A percentile compares a stretch with the other conserved stretches of the same genome.
phyloP scores from a whole-genome alignment of 208 protist genomes.

The Hexamita inflata region DNA sequence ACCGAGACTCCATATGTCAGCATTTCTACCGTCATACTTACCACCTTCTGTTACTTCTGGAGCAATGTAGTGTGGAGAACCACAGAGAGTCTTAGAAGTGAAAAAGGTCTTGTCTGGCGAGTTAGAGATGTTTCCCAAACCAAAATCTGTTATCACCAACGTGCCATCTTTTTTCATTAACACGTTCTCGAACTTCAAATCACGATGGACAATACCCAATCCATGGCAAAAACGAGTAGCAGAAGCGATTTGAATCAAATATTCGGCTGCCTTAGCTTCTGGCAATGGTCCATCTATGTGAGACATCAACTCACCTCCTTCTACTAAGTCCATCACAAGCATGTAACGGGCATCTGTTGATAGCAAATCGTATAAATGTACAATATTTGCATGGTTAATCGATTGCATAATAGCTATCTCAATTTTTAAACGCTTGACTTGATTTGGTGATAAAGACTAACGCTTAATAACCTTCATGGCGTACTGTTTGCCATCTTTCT shows the following conservation, averaged over 20 bases:
- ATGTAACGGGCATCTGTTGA: neutral
- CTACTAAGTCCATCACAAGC: slow-evolving; percentile 10
- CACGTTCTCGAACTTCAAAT: slow-evolving; percentile 24
- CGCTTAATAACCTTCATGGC: slow-evolving; percentile 23
- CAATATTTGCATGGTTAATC: slow-evolving; percentile 9
- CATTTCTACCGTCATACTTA: slow-evolving; percentile 21
- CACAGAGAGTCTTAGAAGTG: slow-evolving; percentile 22
- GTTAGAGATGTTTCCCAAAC: slow-evolving; percentile 7
- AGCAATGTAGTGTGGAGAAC: slow-evolving; percentile 35
- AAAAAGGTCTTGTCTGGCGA: slow-evolving; percentile 8
- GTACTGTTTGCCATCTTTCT: neutral
- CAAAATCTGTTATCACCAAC: slow-evolving; percentile 11
- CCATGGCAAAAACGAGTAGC: slow-evolving; percentile 1
- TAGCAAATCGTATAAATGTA: slow-evolving; percentile 11
- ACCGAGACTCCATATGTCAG: slow-evolving; percentile 29
- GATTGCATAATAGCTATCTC: slow-evolving; percentile 12
- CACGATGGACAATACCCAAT: slow-evolving; percentile 12
- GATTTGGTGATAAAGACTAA: neutral
- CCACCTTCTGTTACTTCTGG: slow-evolving; percentile 13
- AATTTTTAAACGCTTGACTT: neutral
- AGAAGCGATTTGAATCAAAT: slow-evolving; percentile 20
- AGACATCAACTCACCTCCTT: slow-evolving; percentile 5
- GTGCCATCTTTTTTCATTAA: neutral
- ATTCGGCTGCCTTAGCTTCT: neutral
- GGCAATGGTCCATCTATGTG: neutral